These are phyloP conservation scores for Coemansia asiatica DNA, from an alignment of 192 early-diverging fungal genomes.

Conservation along the genomic window DNA sequence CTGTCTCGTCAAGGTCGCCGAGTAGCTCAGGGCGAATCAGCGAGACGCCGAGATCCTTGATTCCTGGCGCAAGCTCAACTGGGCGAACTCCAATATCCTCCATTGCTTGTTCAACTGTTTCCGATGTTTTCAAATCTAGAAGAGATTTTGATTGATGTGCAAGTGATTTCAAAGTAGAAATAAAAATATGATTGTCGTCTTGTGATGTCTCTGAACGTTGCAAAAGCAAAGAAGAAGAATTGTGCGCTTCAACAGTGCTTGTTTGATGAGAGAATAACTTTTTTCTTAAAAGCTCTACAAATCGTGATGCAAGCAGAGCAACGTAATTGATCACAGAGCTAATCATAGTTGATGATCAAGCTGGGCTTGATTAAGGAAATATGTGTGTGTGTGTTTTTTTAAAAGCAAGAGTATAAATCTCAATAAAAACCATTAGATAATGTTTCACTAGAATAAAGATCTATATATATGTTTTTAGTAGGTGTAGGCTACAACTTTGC, in stretches of 20 bases:
- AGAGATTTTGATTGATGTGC: no score
- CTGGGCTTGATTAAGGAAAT: not conserved
- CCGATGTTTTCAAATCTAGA: not conserved
- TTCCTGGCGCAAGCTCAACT: slow-evolving; percentile 44
- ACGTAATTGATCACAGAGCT: no score
- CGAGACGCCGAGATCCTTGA: slow-evolving; percentile 53
- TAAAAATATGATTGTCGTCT: not conserved
- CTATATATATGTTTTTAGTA: not conserved
- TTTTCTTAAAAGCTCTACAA: no score
- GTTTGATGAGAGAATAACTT: no score
- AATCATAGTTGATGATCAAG: no score
- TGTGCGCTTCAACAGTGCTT: no score
- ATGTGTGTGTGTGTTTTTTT: not conserved
- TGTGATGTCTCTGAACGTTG: no score
- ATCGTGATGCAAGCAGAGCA: no score
- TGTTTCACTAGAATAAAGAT: no score
- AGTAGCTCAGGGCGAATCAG: slow-evolving; percentile 49
- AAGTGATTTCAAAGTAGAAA: not conserved
- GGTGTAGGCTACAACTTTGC: not conserved
- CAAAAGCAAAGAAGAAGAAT: no score
- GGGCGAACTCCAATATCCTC: slow-evolving; percentile 53
- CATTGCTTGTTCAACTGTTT: slow-evolving; percentile 20
- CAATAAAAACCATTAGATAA: no score
- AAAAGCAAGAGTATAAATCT: no score
- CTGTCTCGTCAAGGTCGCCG: slow-evolving; percentile 62